These are phyloP conservation scores for Byssothecium circinans DNA, from an alignment of 2,329 filamentous ascomycete species.

Conservation along the genomic window DNA sequence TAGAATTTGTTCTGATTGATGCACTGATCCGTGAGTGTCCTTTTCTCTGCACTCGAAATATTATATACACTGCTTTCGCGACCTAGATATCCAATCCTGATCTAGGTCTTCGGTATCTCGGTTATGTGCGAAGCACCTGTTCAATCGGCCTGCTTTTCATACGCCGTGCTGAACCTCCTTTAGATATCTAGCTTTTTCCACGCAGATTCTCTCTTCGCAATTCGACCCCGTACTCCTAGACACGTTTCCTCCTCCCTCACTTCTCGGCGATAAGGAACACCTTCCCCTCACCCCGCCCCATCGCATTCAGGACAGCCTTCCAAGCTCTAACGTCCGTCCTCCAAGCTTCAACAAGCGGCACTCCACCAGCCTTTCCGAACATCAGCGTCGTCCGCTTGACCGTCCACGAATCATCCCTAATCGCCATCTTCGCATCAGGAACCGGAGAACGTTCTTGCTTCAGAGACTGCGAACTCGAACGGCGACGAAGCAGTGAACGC, in stretches of 20 bases:
- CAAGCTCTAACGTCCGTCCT: conserved; percentile 21
- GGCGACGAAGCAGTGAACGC: no score
- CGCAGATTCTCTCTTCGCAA: neutral
- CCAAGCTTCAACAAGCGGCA: conserved; percentile 27
- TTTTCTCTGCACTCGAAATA: no score
- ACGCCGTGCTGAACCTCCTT: no score
- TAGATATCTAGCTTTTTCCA: no score
- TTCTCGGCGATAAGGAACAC: conserved; percentile 33
- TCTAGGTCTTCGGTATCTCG: no score
- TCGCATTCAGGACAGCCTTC: conserved; percentile 21
- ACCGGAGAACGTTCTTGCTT: neutral
- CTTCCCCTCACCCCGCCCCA: conserved; percentile 26
- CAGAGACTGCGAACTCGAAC: no score
- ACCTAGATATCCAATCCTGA: no score
- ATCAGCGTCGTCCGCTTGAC: conserved; percentile 19
- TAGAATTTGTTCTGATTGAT: no score
- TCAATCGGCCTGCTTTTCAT: no score
- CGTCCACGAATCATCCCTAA: conserved; percentile 4
- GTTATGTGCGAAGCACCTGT: no score
- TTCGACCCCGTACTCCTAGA: neutral
- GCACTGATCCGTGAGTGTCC: no score
- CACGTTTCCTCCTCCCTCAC: neutral
- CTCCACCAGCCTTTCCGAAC: conserved; percentile 17
- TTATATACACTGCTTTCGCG: no score
- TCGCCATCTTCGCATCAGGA: neutral